These are phyloP conservation scores for Suaeda aralocaspica DNA, from an alignment of 148 eudicot species.

Conservation along the genomic window DNA sequence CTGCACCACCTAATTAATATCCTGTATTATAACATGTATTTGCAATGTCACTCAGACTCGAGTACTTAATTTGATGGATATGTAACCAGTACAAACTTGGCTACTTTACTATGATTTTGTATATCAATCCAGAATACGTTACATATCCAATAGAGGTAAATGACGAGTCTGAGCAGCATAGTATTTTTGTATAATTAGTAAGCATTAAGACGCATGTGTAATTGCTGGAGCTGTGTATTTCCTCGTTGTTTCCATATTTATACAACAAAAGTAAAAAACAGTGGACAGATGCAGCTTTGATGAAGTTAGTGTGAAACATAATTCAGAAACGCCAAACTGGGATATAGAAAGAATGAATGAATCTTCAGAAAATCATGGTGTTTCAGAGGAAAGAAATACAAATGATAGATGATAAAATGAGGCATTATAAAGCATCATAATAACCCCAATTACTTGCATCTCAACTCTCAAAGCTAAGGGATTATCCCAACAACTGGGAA, in stretches of 20 bases:
- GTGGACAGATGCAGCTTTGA: background rate
- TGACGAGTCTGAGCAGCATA: background rate
- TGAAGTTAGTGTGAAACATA: background rate
- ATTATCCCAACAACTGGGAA: slow-evolving; percentile 18
- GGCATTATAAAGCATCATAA: slow-evolving; percentile 13
- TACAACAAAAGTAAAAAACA: background rate
- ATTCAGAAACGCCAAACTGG: background rate
- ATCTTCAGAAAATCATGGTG: slow-evolving; percentile 12
- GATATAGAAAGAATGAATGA: slow-evolving; percentile 22
- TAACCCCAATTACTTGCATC: slow-evolving; percentile 12
- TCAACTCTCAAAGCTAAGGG: slow-evolving; percentile 1
- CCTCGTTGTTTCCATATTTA: too few species aligned
- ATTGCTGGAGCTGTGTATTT: too few species aligned
- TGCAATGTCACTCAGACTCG: too few species aligned
- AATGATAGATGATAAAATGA: slow-evolving; percentile 2
- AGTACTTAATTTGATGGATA: too few species aligned
- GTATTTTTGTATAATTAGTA: background rate
- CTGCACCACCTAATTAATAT: slow-evolving; percentile 1
- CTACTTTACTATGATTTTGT: too few species aligned
- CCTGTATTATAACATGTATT: background rate
- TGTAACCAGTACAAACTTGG: too few species aligned
- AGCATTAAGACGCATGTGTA: background rate
- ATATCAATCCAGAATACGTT: too few species aligned
- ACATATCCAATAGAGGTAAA: background rate
- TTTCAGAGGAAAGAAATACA: slow-evolving; percentile 6